Evolutionary conservation across 2,329 filamentous ascomycete species (phyloP), one percentile per base, ranked within the genome.

Genomic region (Camptophora hylomeconis): DNA sequence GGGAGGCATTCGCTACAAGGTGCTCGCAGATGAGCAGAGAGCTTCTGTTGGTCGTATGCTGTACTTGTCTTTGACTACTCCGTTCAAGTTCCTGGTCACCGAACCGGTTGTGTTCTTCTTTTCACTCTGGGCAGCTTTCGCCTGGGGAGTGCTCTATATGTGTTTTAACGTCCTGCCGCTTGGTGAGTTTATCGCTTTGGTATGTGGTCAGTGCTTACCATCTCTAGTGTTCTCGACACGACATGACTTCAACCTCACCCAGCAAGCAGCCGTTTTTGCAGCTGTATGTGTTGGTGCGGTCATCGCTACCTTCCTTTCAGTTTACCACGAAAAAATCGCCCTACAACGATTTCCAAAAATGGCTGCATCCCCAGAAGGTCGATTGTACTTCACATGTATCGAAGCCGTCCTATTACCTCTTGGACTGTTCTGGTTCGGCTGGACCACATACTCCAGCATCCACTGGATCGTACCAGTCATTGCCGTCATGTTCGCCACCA

Each of bases 71-170:
- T 33, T 45, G n/a, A 43, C 39, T 7, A 30, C 36, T 10, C 44
- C 35, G 19, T 30, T 37, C 60, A 58, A 61, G 28, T 50, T 80
- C 60, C 56, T 78, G 5, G 44, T 72, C 22, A 63, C 65, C 1
- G 74, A 79, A 41, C 72, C 73, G 2, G 75, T 79, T 20, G 65
- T 76, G 2, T 63, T 64, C 8, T 68, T 73, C 31, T 94, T 94
- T 58, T 83, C 78, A 1, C 62, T 92, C 1, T 94, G 86, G 86
- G 78, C 84, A 1, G 68, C 81, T 1, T 94, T 94, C 51, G 76
- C 77, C 12, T 94, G 86, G 86, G 83, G 78, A 0, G 69, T 92
- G 0, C 67, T 94, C 0, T 94, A 93, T 52, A 61, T 93, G 13
- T 81, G 79, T 7, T 86, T 93, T 42, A 72, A 72, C 10, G 78